These are phyloP conservation scores for Parasitella parasitica DNA, from an alignment of 371 early-diverging fungal genomes.

Conservation along the genomic window DNA sequence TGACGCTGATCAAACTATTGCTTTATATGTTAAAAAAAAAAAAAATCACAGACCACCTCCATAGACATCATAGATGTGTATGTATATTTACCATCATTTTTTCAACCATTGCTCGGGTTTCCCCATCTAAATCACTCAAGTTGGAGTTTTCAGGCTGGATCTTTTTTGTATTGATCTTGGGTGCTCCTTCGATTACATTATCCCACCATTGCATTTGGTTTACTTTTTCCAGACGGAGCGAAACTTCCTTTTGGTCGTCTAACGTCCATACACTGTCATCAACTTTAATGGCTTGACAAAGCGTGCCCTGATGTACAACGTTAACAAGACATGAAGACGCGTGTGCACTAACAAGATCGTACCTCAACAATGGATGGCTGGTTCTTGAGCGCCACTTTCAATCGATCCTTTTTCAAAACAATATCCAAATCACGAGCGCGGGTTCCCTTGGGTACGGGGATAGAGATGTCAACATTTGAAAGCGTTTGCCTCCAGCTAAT, in stretches of 20 bases:
- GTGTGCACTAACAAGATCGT: conserved; percentile 2
- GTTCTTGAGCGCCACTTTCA: conserved; percentile 79
- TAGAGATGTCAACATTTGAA: conserved; percentile 76
- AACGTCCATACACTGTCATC: conserved; percentile 90
- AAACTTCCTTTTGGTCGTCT: conserved; percentile 70
- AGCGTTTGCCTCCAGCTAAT: conserved; percentile 89
- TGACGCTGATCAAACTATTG: conserved; percentile 89
- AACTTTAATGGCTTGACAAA: conserved; percentile 68
- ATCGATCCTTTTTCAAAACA: conserved; percentile 61
- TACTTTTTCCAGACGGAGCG: conserved; percentile 82
- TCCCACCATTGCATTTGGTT: conserved; percentile 92
- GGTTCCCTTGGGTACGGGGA: conserved; percentile 80
- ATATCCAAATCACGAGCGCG: conserved; percentile 71
- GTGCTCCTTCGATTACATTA: conserved; percentile 78
- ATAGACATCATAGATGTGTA: neutral
- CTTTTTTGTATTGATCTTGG: conserved; percentile 86
- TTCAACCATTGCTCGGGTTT: conserved; percentile 87
- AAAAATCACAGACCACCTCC: neutral
- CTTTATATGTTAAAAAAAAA: neutral
- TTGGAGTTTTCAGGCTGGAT: conserved; percentile 91
- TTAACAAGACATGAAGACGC: neutral
- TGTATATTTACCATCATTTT: conserved; percentile 68
- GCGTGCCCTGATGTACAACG: conserved; percentile 56
- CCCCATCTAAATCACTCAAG: conserved; percentile 86
- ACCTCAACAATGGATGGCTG: conserved; percentile 75